These are phyloP conservation scores for Eucalyptus pauciflora DNA, from an alignment of 345 rosid genomes.

Conservation along the genomic window DNA sequence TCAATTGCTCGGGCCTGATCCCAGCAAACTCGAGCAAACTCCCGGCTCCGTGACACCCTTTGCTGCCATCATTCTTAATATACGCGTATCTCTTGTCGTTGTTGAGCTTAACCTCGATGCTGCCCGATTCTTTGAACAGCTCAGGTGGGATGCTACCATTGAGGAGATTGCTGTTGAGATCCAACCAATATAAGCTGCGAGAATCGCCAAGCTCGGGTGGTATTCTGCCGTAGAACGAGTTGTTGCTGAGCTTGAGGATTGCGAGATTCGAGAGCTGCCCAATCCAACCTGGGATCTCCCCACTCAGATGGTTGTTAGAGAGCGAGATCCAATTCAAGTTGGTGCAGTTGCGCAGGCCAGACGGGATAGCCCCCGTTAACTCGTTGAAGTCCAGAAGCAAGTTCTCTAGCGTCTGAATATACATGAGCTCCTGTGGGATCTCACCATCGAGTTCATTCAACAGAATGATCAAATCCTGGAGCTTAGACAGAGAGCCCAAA, in stretches of 20 bases:
- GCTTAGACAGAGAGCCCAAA: conserved; percentile 57
- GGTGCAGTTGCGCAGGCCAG: conserved; percentile 65
- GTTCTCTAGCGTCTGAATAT: conserved; percentile 47
- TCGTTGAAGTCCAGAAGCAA: conserved; percentile 87
- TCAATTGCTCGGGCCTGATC: conserved; percentile 43
- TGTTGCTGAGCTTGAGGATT: conserved; percentile 88
- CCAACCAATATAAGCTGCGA: conserved; percentile 84
- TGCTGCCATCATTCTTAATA: conserved; percentile 74
- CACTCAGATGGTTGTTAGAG: conserved; percentile 67
- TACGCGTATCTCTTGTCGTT: conserved; percentile 74
- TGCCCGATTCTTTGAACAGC: conserved; percentile 84
- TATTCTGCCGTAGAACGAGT: conserved; percentile 64
- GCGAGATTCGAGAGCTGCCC: conserved; percentile 69
- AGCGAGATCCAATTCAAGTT: conserved; percentile 81
- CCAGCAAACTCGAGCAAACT: conserved; percentile 88
- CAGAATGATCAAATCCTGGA: conserved; percentile 77
- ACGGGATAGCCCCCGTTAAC: conserved; percentile 63
- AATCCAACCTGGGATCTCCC: conserved; percentile 70
- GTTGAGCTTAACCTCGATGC: conserved; percentile 60
- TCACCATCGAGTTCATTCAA: conserved; percentile 73
- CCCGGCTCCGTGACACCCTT: conserved; percentile 83
- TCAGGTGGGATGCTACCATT: conserved; percentile 67
- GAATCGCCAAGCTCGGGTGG: conserved; percentile 92
- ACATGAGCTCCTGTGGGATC: conserved; percentile 63
- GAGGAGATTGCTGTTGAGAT: conserved; percentile 68